Base-by-base conservation (phyloP, 1,139 yeast genomes). In the Pneumocystis sp. region DNA sequence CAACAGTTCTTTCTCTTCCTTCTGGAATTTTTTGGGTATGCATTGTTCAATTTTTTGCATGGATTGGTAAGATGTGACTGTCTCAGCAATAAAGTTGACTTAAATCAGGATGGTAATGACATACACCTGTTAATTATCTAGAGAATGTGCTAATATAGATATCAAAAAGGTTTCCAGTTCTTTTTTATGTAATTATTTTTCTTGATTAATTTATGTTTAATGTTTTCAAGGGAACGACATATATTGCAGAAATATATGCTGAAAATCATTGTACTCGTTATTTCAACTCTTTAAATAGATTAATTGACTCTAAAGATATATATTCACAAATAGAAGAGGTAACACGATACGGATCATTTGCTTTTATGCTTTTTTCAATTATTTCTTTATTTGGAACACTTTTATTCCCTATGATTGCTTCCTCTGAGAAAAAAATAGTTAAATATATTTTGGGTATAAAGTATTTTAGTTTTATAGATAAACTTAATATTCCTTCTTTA, bases 131-230 rank as follows among this genome's bases (percentile, higher is more conserved):
- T 42, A 4, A 42, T 12, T 19, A 59, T 15, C 50, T n/a, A 37
- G 12, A 62, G 37, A 39, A n/a, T 56, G 42, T 15, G 64, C 35
- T 79, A 67, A 79, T 79, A 67, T 21, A 4, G 35, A 66, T 65
- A 67, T 62, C 3, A 31, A 19, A 7, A 39, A 59, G 44, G 61
- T 31, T 39, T 39, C 45, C 45, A 1, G 17, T 39, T 42, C 61
- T 42, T 59, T 59, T 39, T 59, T 39, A 39, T 59, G 44, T 59
- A 31, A 59, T 21, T 76, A 80, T 78, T 69, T 81, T 8, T 80
- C 80, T 65, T 81, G 82, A 1, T 79, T 82, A 2, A 79, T 82
- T 82, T 69, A 82, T 37, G 15, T 80, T 60, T 83, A 83, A 0
- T 81, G 79, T 62, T 69, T 80, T 35, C 77, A 70, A 71, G 70